Base-by-base conservation (phyloP, 257 asterid species). In the Paulownia fortunei region DNA sequence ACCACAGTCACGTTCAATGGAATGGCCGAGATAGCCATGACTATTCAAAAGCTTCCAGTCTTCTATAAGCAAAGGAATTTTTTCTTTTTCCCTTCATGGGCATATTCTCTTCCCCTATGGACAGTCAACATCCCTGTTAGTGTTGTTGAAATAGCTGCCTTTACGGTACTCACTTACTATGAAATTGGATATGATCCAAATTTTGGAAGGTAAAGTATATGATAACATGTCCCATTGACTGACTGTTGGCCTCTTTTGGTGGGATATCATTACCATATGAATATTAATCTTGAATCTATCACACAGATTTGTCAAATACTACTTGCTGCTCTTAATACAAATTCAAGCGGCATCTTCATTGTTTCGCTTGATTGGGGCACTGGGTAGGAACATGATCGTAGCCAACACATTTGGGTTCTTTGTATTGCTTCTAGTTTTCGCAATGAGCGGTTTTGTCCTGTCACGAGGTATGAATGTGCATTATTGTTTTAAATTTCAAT, bases 401-500 rank as follows among this genome's bases (percentile, higher is more conserved):
- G 92, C 92, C 73, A 85, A 83, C 85, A 84, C 89, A 21, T 81
- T 71, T 37, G 93, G 96, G 41, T 78, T 86, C 64, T 83, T 79
- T 74, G 41, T 72, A 41, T 67, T 90, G 67, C 90, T 90, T 72
- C 55, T 85, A 6, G 69, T 77, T 30, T 84, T 85, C 69, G 84
- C 77, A 9, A 0, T 84, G 54, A 81, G 92, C 42, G 93, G 96
- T 16, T 87, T 86, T 42, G 74, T 85, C 69, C 73, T 90, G 27
- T 86, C 89, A 8, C 80, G 88, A 84, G 89, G 95, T 90, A 80
- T 37, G 55, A 6, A 2, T 47, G 1, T 15, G 19, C 15, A 65
- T 76, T 34, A 49, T 63, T 32, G 66, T 39, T 44, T 46, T 58
- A 12, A 68, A 13, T 47, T 46, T 19, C 2, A 41, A 34, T 39